Conservation (phyloP, 2,329 filamentous ascomycete species). For the Parastagonospora nodorum region DNA sequence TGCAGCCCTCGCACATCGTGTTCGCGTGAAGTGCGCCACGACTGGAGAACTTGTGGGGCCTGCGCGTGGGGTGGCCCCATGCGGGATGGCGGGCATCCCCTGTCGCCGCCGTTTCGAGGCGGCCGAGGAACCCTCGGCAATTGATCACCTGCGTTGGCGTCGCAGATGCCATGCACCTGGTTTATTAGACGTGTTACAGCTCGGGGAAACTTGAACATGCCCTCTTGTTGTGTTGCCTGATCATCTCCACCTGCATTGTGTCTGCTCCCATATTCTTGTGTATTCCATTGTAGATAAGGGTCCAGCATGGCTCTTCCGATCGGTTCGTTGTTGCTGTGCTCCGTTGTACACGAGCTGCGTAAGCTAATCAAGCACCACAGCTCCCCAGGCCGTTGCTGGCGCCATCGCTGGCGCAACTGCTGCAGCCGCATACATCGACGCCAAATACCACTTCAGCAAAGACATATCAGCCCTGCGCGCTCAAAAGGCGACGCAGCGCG, state of each 20-base stretch:
- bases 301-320: not conserved
- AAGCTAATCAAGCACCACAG: conserved; percentile 21
- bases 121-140: conserved; percentile 33
- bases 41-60: conserved; percentile 25
- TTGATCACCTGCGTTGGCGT: conserved; percentile 31
- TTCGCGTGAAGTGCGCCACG: too few relatives aligned
- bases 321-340: conserved; percentile 11
- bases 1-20: too few relatives aligned
- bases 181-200: conserved; percentile 12
- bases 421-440: conserved; percentile 67
- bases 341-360: not conserved
- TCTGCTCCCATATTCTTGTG: not conserved
- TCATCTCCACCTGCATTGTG: not conserved
- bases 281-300: not conserved
- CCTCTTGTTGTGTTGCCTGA: not conserved
- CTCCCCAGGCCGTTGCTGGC: conserved; percentile 32
- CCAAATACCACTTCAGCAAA: conserved; percentile 69
- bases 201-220: not conserved
- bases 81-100: conserved; percentile 8
- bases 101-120: conserved; percentile 2
- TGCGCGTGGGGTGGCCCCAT: conserved; percentile 10
- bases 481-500: conserved; percentile 50
- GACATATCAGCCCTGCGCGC: conserved; percentile 60
- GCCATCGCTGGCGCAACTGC: conserved; percentile 44
- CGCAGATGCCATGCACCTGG: conserved; percentile 9